Percentiles rank a stretch among this genome's conserved stretches.
Conservation (phyloP, 331 rosid genomes). For the Acacia pycnantha region DNA sequence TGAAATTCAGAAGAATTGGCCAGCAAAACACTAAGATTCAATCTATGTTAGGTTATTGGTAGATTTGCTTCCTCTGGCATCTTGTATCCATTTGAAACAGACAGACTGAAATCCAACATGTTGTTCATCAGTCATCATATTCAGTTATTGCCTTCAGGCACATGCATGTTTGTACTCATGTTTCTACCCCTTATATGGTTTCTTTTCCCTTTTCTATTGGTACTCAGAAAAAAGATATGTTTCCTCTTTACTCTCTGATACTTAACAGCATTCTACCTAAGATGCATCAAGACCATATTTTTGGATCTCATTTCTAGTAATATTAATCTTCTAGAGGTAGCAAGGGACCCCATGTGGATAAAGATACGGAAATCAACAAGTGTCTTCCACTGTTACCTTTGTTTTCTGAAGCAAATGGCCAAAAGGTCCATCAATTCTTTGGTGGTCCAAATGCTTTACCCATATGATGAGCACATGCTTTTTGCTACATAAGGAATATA, state of each 20-base stretch:
- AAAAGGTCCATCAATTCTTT: slow-evolving; percentile 39
- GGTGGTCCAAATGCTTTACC: slow-evolving; percentile 49
- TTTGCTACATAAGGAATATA: slow-evolving; percentile 16
- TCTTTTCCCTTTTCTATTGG: not conserved
- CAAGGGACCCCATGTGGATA: slow-evolving; percentile 38
- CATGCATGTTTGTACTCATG: slow-evolving; percentile 28
- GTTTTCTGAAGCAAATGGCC: slow-evolving; percentile 46
- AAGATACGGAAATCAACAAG: slow-evolving; percentile 25
- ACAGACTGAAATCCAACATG: slow-evolving; percentile 35
- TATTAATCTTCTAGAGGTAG: slow-evolving; percentile 12
- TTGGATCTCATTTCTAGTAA: slow-evolving; percentile 16
- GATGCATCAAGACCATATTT: slow-evolving; percentile 18
- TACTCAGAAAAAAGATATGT: slow-evolving; percentile 16
- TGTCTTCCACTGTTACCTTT: slow-evolving; percentile 37
- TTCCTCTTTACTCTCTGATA: slow-evolving; percentile 22
- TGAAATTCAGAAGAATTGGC: slow-evolving; percentile 88
- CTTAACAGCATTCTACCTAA: slow-evolving; percentile 21
- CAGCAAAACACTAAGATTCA: slow-evolving; percentile 42
- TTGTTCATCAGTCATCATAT: slow-evolving; percentile 36
- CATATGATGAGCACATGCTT: slow-evolving; percentile 40
- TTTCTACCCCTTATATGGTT: not conserved
- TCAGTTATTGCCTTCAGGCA: slow-evolving; percentile 25
- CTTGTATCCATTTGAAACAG: slow-evolving; percentile 35
- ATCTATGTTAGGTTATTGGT: slow-evolving; percentile 4
- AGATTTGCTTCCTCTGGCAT: slow-evolving; percentile 23